Conservation (phyloP, 768 basidiomycete genomes). For the Clitopilus hobsonii region DNA sequence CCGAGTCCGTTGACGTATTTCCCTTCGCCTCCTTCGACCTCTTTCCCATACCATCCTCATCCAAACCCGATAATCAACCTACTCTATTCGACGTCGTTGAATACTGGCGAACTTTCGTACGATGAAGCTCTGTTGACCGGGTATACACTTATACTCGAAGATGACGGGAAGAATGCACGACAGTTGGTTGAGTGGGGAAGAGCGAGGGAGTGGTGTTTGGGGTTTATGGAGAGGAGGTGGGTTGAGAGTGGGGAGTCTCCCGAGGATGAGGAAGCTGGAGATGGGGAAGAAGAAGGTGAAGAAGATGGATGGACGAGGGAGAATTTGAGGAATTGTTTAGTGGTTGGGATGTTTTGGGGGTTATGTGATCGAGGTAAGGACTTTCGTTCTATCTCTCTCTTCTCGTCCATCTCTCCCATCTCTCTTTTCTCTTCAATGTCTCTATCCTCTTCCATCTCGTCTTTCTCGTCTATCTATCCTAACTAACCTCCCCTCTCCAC, state of each 20-base stretch:
- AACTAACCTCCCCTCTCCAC: not conserved
- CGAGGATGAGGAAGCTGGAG: not conserved
- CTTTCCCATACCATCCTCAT: not conserved
- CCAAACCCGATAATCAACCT: not conserved
- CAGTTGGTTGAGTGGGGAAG: constrained; percentile 49
- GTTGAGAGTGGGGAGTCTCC: not conserved
- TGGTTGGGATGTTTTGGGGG: not conserved
- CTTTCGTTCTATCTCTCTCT: not conserved
- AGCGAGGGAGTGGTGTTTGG: constrained; percentile 35
- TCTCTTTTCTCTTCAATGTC: not conserved
- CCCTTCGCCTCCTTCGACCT: not conserved
- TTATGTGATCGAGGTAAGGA: not conserved
- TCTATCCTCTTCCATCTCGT: no score
- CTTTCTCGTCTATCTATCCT: not conserved
- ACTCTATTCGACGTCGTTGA: not conserved
- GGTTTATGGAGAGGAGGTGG: not conserved
- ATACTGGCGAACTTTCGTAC: constrained; percentile 21
- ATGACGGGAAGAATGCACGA: constrained; percentile 59
- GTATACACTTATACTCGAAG: constrained; percentile 57
- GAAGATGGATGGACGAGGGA: not conserved
- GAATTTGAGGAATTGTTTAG: not conserved
- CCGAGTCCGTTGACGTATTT: not conserved
- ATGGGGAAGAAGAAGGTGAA: not conserved
- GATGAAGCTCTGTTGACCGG: constrained; percentile 37
- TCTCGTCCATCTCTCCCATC: no score